Evolutionary conservation across 1,284 basidiomycete genomes (phyloP), one percentile per base, ranked within the genome.

Genomic region (Apiotrichum sp.): DNA sequence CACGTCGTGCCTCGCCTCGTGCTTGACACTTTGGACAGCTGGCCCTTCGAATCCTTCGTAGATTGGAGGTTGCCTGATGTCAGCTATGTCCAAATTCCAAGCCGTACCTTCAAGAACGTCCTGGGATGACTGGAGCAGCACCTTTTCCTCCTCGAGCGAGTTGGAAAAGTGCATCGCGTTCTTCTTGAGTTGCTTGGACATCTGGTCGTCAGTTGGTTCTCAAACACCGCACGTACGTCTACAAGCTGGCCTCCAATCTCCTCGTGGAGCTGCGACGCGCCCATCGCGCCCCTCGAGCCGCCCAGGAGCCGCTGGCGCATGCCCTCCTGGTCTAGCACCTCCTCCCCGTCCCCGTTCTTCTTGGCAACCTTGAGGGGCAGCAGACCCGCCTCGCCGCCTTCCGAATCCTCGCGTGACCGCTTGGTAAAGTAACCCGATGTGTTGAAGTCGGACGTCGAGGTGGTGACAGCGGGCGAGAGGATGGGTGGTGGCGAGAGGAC

Each of bases 181-280:
- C 43, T 75, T 58, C 49, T 75, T 75, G 31, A 78, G 66, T 38
- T 68, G 70, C 53, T 73, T 70, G 3, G 75, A 76, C 76, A 78
- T 78, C 76, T 78, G 52, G 8, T 13, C 29, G 32, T 55, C 10
- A 58, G 52, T 8, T 54, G 6, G 13, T 16, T 9, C 13, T 3
- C 11, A 31, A 16, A 13, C 11, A 16, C 16, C 14, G 13, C 1
- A 65, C 75, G 58, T 47, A 76, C 76, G 53, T 74, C 72, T 0
- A 72, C 74, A 10, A 78, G 62, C 53, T 77, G 74, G 6, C 73
- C 74, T 1, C 75, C 73, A 3, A 78, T 59, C 58, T 78, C 76
- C 50, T 78, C 76, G 50, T 77, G 76, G 35, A 77, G 47, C 53
- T 71, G 69, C 10, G 68, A 62, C 5, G 69, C 63, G 13, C 72